Evolutionary conservation across 108 stramenopile species (phyloP), one percentile per base, ranked within the genome.

Genomic region (Cyclostephanos tholiformis): DNA sequence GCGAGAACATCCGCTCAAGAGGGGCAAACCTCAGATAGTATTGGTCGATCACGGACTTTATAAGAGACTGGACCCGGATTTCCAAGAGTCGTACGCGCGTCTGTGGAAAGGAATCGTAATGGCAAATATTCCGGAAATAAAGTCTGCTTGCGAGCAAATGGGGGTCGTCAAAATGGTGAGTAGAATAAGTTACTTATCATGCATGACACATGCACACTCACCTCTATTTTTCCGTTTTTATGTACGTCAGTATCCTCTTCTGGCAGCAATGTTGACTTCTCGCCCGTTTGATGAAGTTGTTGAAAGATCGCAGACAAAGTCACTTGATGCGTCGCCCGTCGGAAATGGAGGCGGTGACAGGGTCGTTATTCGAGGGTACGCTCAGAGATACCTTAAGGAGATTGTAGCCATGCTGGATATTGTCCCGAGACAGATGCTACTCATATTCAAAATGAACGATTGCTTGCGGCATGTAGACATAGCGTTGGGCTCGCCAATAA

Each of bases 371-470:
- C 74, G 83, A 38, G 90, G 90, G 22, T 98, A 98, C 75, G 97
- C 97, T 2, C 91, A 95, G 74, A 88, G 89, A 48, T 98, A 91
- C 68, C 57, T 95, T 52, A 64, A 76, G 59, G 93, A 97, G 57
- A 98, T 98, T 49, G 72, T 95, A 56, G 71, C 73, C 5, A 79
- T 98, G 61, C 69, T 98, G 2, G 91, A 89, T 17, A 76, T 67
- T 63, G 88, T 98, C 4, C 96, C 97, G 16, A 83, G 93, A 52
- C 92, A 97, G 67, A 89, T 98, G 91, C 84, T 97, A 22, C 73
- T 98, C 20, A 75, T 98, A 38, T 84, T 98, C 39, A 96, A 98
- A 69, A 97, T 92, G 91, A 97, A 97, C 68, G 97, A 98, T 77
- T 97, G 96, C 75, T 71, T 96, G 41, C 72, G 98, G 16, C 97